Percentiles rank a stretch among this genome's conserved stretches.
These are phyloP conservation scores for Alternaria rosae DNA, from an alignment of 2,329 filamentous ascomycete genomes.

Conservation along the genomic window DNA sequence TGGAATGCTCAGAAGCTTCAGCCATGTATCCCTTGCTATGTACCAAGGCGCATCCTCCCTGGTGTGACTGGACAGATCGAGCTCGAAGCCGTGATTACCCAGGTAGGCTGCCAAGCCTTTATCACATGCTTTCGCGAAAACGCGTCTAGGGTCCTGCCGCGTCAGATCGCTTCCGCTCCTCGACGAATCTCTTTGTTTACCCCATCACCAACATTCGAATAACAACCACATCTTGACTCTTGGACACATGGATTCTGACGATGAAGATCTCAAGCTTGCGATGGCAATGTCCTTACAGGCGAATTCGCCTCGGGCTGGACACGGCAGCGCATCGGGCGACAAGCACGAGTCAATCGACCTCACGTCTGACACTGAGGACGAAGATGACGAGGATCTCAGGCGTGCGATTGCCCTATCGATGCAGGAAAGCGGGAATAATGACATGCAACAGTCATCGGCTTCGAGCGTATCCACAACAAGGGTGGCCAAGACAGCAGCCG, in stretches of 20 bases:
- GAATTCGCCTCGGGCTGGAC: slow-evolving; percentile 13
- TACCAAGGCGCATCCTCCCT: neutral
- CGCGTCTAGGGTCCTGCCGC: slow-evolving; percentile 13
- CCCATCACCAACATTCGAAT: neutral
- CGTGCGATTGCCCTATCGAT: slow-evolving; percentile 42
- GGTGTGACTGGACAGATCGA: neutral
- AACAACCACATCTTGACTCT: neutral
- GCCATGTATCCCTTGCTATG: too few species aligned
- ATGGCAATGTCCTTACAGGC: slow-evolving; percentile 40
- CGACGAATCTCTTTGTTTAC: neutral
- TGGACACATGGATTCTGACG: slow-evolving; percentile 35
- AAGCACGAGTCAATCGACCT: slow-evolving; percentile 23
- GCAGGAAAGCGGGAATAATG: slow-evolving; percentile 10
- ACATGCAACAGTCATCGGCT: neutral
- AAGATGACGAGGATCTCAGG: slow-evolving; percentile 33
- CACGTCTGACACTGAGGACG: slow-evolving; percentile 24
- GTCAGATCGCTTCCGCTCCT: neutral
- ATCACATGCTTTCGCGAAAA: slow-evolving; percentile 34
- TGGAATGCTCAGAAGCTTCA: too few species aligned
- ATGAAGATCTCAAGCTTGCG: slow-evolving; percentile 39
- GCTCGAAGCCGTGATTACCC: neutral
- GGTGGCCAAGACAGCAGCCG: neutral
- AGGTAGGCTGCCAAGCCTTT: neutral
- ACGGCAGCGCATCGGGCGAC: neutral
- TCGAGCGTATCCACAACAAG: neutral